Base-by-base conservation (phyloP, 2,329 filamentous ascomycete species). In the Aspergillus pseudonomiae region DNA sequence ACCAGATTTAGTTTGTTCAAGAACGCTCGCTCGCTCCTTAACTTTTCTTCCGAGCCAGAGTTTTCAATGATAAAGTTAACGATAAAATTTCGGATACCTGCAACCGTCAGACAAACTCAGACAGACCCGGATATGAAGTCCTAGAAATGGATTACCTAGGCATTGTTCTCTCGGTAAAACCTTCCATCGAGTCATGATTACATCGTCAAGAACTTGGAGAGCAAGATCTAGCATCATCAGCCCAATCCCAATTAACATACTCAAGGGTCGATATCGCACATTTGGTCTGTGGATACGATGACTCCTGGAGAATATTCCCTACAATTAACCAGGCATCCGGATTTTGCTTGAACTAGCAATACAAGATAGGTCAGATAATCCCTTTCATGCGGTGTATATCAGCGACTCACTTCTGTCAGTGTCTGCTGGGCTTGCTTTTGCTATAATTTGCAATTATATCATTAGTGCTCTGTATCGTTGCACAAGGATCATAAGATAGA, bases 131-230 rank as follows among this genome's bases (percentile, higher is more conserved):
- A 41, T 41, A 39, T 53, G 26, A 45, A 48, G 32, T 26, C 45
- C n/a, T 55, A 41, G 48, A 61, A 26, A 63, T 65, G 65, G 74
- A 84, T 63, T 79, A 91, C 93, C 93, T 86, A 95, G 90, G 80
- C 95, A 97, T 82, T 99, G 95, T 70, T 98, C 94, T 75, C 93
- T 89, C 59, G 95, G 95, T 67, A 99, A 83, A 64, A 98, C 93
- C 84, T 97, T 99, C 96, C 95, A 99, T 84, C 95, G 90, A 70
- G 95, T 99, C 89, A 94, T 92, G 78, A 99, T 98, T 70, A 99
- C 94, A 87, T 93, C 93, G 83, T 99, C 95, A 68, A 99, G 88
- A 70, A 99, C 94, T 82, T 99, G 95, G 70, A 99, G 85, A 60
- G 94, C 95, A 74, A 99, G 85, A 79, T 96, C 93, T 96, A 72